A percentile compares a stretch with the other conserved stretches of the same genome.
These are phyloP conservation scores for Colletotrichum tropicicola DNA, from an alignment of 2,329 filamentous ascomycete genomes.

Conservation along the genomic window DNA sequence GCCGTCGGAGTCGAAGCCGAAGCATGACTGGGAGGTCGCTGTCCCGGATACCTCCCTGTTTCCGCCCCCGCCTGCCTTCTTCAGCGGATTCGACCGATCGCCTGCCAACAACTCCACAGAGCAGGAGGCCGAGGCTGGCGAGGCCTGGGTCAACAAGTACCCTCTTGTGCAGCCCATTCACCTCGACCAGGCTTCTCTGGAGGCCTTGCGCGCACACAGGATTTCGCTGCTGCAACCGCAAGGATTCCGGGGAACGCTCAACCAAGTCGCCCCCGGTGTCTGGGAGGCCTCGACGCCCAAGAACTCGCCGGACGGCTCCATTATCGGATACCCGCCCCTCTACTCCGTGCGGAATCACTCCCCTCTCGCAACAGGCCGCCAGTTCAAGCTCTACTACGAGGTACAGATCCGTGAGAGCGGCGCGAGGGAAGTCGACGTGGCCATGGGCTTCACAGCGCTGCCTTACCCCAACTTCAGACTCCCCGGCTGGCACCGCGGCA, in stretches of 20 bases:
- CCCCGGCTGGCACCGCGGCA: constrained; percentile 83
- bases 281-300: constrained; percentile 57
- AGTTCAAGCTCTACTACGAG: constrained; percentile 76
- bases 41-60: constrained; percentile 79
- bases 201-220: constrained; percentile 59
- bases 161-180: constrained; percentile 64
- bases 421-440: constrained; percentile 60
- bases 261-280: constrained; percentile 55
- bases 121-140: constrained; percentile 70
- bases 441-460: constrained; percentile 75
- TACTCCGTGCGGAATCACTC: constrained; percentile 70
- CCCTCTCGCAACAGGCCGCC: constrained; percentile 53
- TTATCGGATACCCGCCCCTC: constrained; percentile 74
- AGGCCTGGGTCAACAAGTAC: constrained; percentile 70
- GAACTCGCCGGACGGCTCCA: constrained; percentile 66
- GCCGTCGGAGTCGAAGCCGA: constrained; percentile 32
- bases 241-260: constrained; percentile 56
- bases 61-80: constrained; percentile 76
- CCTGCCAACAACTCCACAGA: constrained; percentile 75
- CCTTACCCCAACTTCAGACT: constrained; percentile 82
- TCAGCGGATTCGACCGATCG: constrained; percentile 69
- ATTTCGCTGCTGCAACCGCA: constrained; percentile 63
- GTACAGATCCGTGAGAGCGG: constrained; percentile 60
- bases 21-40: constrained; percentile 76
- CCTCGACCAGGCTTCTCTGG: constrained; percentile 54